Percentiles rank a stretch among this genome's conserved stretches.
Evolutionary conservation across 306 rosid genomes (phyloP).

Genomic region (Cicer bijugum): DNA sequence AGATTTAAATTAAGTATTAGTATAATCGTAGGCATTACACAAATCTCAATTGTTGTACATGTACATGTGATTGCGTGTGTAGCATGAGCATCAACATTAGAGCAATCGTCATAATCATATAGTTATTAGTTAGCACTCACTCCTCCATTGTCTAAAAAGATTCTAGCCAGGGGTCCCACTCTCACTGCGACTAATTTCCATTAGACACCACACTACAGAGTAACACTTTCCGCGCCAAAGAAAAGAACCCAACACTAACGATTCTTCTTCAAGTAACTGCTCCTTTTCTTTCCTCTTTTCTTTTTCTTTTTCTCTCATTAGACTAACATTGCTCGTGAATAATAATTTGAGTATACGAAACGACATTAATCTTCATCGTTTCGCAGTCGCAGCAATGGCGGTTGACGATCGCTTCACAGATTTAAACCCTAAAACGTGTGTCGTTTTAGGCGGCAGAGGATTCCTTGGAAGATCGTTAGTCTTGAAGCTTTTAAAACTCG

Average conservation of each 20-base stretch:
- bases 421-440: slow-evolving; percentile 70
- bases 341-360: background rate
- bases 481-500: slow-evolving; percentile 59
- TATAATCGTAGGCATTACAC: too few relatives aligned
- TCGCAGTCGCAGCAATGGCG: slow-evolving; percentile 52
- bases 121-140: slow-evolving; percentile 19
- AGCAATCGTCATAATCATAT: background rate
- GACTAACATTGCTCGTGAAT: background rate
- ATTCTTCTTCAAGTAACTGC: slow-evolving; percentile 10
- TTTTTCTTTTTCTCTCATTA: background rate
- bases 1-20: too few relatives aligned
- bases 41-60: too few relatives aligned
- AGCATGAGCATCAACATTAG: background rate
- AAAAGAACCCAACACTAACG: background rate
- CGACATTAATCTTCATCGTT: slow-evolving; percentile 35
- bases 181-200: slow-evolving; percentile 8
- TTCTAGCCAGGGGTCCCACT: slow-evolving; percentile 44
- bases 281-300: background rate
- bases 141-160: slow-evolving; percentile 40
- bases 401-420: slow-evolving; percentile 65
- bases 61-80: background rate
- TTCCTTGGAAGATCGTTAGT: slow-evolving; percentile 80
- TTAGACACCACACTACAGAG: background rate
- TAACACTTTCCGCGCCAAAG: slow-evolving; percentile 53
- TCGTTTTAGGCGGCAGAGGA: slow-evolving; percentile 78